Evolutionary conservation across 2,329 filamentous ascomycete species (phyloP).

Genomic region (Lasiodiplodia sp.): DNA sequence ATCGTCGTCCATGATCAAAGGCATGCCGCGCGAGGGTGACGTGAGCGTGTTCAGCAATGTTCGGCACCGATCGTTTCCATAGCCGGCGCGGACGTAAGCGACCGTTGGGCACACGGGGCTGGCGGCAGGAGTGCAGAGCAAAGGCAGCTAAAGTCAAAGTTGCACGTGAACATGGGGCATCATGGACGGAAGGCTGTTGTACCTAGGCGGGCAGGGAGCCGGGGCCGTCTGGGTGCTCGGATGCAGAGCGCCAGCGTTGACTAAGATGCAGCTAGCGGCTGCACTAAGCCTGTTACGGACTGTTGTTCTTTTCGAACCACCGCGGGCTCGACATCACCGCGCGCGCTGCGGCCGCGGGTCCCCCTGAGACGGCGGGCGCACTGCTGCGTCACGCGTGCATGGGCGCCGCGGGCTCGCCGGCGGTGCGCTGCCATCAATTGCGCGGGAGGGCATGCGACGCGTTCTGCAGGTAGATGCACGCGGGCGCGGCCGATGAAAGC

Average conservation of each 20-base stretch:
- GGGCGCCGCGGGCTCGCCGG: neutral
- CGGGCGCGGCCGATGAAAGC: conserved; percentile 3
- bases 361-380: conserved; percentile 11
- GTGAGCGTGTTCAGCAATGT: neutral
- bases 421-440: neutral
- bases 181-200: neutral
- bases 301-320: conserved; percentile 9
- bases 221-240: neutral
- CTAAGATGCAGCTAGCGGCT: conserved; percentile 13
- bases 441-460: neutral
- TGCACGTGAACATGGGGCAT: neutral
- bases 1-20: conserved; percentile 62
- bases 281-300: neutral
- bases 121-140: neutral
- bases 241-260: neutral
- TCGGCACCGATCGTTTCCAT: conserved; percentile 8
- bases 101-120: neutral
- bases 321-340: conserved; percentile 13
- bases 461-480: neutral
- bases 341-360: neutral
- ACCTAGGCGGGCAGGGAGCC: neutral
- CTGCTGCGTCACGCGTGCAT: conserved; percentile 17
- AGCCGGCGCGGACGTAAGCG: neutral
- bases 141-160: neutral
- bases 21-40: conserved; percentile 37